These are phyloP conservation scores for Microcos paniculata DNA, from an alignment of 345 rosid genomes.

Conservation along the genomic window DNA sequence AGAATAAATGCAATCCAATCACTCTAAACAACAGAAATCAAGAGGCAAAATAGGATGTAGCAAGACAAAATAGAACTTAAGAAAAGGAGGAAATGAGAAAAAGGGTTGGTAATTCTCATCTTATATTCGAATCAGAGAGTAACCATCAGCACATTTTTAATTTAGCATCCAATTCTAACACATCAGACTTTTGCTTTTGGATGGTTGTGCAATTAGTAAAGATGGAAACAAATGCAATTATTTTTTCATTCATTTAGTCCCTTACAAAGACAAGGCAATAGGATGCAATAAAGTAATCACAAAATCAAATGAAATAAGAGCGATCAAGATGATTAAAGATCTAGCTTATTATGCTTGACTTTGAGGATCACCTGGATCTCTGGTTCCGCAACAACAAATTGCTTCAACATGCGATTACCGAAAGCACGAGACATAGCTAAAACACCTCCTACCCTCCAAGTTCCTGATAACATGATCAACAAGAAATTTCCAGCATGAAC, in stretches of 20 bases:
- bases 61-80: not conserved
- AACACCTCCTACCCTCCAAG: conserved; percentile 99
- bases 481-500: conserved; percentile 8
- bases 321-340: not conserved
- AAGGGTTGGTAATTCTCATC: not conserved
- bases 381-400: conserved; percentile 94
- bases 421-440: conserved; percentile 99
- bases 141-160: not conserved
- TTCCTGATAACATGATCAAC: conserved; percentile 53
- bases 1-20: not conserved
- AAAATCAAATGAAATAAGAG: not conserved
- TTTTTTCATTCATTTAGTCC: not conserved
- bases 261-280: not conserved
- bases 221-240: not conserved
- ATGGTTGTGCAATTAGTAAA: not conserved
- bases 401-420: conserved; percentile 99
- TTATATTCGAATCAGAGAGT: not conserved
- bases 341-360: conserved; percentile 1
- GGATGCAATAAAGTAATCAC: not conserved
- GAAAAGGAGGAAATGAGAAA: not conserved
- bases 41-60: not conserved
- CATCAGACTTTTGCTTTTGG: not conserved
- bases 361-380: conserved; percentile 80
- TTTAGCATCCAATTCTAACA: not conserved
- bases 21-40: not conserved